These are phyloP conservation scores for Ganoderma meredithae DNA, from an alignment of 1,284 basidiomycete species.

Conservation along the genomic window DNA sequence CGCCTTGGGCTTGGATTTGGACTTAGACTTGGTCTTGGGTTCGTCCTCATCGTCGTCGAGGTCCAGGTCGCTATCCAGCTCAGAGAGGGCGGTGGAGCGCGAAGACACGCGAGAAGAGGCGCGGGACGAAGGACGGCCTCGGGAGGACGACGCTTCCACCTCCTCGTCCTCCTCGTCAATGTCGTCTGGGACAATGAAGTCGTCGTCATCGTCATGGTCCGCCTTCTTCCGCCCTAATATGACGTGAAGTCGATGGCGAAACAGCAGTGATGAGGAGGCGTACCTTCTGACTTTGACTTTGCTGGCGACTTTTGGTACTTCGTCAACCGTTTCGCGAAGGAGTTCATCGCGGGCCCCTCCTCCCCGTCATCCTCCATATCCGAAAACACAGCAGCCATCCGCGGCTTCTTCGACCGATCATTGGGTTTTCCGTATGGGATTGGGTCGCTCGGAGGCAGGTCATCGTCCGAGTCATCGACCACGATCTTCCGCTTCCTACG, in stretches of 20 bases:
- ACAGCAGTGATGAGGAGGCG: conserved; percentile 11
- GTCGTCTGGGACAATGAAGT: conserved; percentile 71
- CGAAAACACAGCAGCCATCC: conserved; percentile 51
- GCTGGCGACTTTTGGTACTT: conserved; percentile 70
- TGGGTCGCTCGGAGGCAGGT: conserved; percentile 42
- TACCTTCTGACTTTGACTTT: conserved; percentile 52
- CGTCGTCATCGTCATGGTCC: conserved; percentile 58
- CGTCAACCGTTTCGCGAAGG: conserved; percentile 65
- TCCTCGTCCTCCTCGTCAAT: conserved; percentile 47
- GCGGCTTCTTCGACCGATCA: conserved; percentile 58
- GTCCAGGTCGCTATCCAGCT: conserved; percentile 34
- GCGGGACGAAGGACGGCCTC: conserved; percentile 44
- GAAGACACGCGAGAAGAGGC: conserved; percentile 49
- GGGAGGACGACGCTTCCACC: conserved; percentile 22
- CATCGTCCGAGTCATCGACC: conserved; percentile 74
- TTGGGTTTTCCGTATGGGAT: conserved; percentile 34
- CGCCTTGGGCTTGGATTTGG: background rate
- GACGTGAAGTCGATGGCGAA: background rate
- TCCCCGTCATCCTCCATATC: conserved; percentile 50
- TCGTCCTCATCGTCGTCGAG: conserved; percentile 16
- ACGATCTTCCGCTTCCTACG: conserved; percentile 74
- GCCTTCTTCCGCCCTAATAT: conserved; percentile 47
- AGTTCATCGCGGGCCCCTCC: conserved; percentile 44
- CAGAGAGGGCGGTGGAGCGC: conserved; percentile 45
- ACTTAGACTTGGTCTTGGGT: conserved; percentile 31